Base-by-base conservation (phyloP, 2,329 filamentous ascomycete genomes). In the Alternaria tenuissima region DNA sequence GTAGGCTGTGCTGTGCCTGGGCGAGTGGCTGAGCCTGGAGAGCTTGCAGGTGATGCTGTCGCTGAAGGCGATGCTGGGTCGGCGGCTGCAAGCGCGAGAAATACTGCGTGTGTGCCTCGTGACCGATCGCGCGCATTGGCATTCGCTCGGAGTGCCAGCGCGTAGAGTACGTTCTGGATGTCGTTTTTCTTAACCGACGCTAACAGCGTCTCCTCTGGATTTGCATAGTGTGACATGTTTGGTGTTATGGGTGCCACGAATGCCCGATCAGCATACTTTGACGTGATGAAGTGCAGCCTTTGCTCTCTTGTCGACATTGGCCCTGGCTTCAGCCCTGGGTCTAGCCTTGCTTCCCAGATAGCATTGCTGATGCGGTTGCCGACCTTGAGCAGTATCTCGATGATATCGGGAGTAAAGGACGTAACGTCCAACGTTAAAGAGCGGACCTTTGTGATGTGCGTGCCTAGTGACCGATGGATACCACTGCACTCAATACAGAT, bases 401-500 rank as follows among this genome's bases (percentile, higher is more conserved):
- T 91, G 76, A 98, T 96, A 82, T 99, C 96, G 70, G 92, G 90
- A 4, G 95, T 98, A 78, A 99, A 99, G 0, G 94, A 97, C 55
- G 92, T 94, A 67, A 96, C 96, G 76, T 99, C 95, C 42, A 99
- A 85, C 0, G 95, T 99, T 42, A 99, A 85, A 12, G 95, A 98
- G 55, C 95, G 91, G 41, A 99, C 89, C 81, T 99, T 99, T 79
- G 93, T 97, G 74, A 99, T 97, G 78, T 99, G 95, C 2, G 95
- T 99, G 12, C 95, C 95, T 4, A 99, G 85, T 1, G 94, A 98
- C 42, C 95, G 89, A 79, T 99, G 95, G 63, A 99, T 97, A 64
- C 95, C 95, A 76, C 94, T 97, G 80, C 95, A 99, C 79, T 99
- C 94, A 76, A 97, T 97, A 81, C 95, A 99, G 20, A 99, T 86